Evolutionary conservation across 73 alveolate species (phyloP).

Genomic region (Tetrahymena thermophila): DNA sequence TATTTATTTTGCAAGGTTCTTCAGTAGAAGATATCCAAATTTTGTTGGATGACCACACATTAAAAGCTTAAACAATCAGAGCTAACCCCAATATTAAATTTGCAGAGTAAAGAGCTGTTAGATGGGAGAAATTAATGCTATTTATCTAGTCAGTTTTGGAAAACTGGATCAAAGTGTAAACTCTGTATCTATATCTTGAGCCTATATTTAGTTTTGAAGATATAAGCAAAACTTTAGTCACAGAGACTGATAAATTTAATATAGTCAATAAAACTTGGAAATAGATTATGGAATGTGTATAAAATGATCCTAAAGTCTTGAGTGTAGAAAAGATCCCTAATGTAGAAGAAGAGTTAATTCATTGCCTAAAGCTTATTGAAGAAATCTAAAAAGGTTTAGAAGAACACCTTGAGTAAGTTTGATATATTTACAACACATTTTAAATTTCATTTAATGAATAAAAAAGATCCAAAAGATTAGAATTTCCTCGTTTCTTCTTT

Average conservation of each 20-base stretch:
- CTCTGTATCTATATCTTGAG: conserved; percentile 85
- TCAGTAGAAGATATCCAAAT: conserved; percentile 66
- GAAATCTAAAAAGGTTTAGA: conserved; percentile 68
- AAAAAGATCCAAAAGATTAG: conserved; percentile 86
- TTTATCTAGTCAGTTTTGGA: conserved; percentile 83
- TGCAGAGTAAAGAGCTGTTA: conserved; percentile 74
- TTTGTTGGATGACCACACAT: conserved; percentile 83
- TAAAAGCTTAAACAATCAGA: conserved; percentile 83
- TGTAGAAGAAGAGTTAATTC: conserved; percentile 66
- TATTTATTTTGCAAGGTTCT: conserved; percentile 59
- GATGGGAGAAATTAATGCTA: conserved; percentile 95
- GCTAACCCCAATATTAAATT: conserved; percentile 79
- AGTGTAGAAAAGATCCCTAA: conserved; percentile 75
- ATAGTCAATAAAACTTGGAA: conserved; percentile 91
- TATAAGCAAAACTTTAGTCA: conserved; percentile 87
- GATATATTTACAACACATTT: neutral
- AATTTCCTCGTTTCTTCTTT: conserved; percentile 97
- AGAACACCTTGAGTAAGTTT: conserved; percentile 14
- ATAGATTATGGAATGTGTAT: conserved; percentile 72
- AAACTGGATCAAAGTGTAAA: conserved; percentile 95
- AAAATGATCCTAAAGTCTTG: conserved; percentile 74
- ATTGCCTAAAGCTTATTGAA: conserved; percentile 47
- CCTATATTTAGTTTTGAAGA: conserved; percentile 95
- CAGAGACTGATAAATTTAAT: conserved; percentile 83
- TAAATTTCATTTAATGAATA: conserved; percentile 43